phyloP scores from a whole-genome alignment of 73 alveolate species.

The Tetrahymena thermophila region DNA sequence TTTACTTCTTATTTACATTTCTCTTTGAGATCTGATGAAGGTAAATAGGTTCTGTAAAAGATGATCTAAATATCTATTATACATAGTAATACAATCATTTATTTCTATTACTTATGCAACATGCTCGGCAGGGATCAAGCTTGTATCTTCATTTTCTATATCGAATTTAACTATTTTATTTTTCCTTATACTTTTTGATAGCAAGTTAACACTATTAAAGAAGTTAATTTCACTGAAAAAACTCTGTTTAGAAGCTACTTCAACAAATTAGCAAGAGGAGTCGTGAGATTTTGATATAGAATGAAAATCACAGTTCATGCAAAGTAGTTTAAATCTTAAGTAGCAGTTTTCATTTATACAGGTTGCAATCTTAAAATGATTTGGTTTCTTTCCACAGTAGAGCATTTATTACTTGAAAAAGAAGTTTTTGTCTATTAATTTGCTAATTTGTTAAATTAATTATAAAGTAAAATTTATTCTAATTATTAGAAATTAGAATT shows the following conservation, averaged over 20 bases:
- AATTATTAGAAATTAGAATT: neutral
- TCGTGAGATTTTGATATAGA: neutral
- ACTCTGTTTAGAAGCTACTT: neutral
- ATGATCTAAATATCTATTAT: neutral
- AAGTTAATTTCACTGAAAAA: neutral
- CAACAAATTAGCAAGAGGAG: neutral
- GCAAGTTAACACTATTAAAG: neutral
- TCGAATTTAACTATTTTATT: neutral
- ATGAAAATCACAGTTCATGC: neutral
- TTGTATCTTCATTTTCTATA: neutral
- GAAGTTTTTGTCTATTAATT: neutral
- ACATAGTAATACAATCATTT: neutral
- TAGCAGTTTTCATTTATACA: neutral
- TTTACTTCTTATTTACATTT: neutral
- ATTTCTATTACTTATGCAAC: neutral
- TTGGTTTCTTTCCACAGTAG: neutral
- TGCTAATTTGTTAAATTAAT: neutral
- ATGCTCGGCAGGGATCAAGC: neutral
- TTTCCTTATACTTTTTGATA: neutral
- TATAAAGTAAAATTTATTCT: neutral
- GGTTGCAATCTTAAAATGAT: neutral
- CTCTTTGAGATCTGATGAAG: neutral
- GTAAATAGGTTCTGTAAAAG: neutral
- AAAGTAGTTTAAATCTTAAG: neutral
- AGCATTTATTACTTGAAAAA: neutral